phyloP scores from a whole-genome alignment of 2,329 filamentous ascomycete species.

The Cladophialophora carrionii region DNA sequence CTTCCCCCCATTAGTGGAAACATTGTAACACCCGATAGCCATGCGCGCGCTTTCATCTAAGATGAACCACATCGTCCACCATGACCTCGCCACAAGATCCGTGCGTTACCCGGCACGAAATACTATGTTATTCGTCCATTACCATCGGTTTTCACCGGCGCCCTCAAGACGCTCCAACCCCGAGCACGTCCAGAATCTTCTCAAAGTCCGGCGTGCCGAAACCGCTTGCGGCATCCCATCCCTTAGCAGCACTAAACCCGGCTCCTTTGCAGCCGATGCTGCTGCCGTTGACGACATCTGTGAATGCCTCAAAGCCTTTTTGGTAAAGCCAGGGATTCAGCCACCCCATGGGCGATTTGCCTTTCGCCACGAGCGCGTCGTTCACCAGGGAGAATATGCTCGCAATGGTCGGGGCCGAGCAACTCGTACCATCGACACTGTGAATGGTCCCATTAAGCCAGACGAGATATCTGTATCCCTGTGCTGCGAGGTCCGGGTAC shows the following conservation, averaged over 20 bases:
- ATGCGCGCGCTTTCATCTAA: not conserved
- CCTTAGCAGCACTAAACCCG: slow-evolving; percentile 44
- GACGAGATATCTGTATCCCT: slow-evolving; percentile 56
- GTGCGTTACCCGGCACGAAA: not conserved
- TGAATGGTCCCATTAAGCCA: slow-evolving; percentile 48
- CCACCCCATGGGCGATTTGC: slow-evolving; percentile 59
- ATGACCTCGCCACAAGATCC: not conserved
- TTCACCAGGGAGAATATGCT: slow-evolving; percentile 65
- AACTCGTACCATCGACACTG: slow-evolving; percentile 48
- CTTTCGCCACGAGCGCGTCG: slow-evolving; percentile 59
- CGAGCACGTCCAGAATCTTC: slow-evolving; percentile 37
- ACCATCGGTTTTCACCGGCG: not conserved
- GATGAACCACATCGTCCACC: not conserved
- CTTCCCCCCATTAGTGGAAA: not conserved
- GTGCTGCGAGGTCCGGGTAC: slow-evolving; percentile 63
- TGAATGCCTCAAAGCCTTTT: slow-evolving; percentile 53
- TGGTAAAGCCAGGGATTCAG: slow-evolving; percentile 65
- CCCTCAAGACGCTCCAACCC: slow-evolving; percentile 14
- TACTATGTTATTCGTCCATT: not conserved
- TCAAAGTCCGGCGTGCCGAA: slow-evolving; percentile 43
- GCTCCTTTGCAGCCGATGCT: slow-evolving; percentile 44
- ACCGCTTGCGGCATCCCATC: slow-evolving; percentile 51
- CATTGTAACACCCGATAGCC: not conserved
- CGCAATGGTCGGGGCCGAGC: slow-evolving; percentile 62
- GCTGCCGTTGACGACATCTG: slow-evolving; percentile 48